These are phyloP conservation scores for Saccharum officinarum DNA, from an alignment of 176 grass and related monocot genomes.

Conservation along the genomic window DNA sequence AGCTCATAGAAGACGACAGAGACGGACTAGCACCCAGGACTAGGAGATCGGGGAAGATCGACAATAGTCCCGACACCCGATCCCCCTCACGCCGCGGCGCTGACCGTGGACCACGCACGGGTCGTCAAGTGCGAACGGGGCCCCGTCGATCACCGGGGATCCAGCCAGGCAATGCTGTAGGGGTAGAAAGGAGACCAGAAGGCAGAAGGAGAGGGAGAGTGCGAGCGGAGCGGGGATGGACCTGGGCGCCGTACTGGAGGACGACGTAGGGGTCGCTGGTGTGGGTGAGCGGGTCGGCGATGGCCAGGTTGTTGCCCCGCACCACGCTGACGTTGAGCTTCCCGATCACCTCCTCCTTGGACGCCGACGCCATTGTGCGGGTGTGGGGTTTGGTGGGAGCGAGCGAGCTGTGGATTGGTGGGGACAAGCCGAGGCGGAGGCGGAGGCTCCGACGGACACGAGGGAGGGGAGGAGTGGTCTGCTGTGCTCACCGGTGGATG, in stretches of 20 bases:
- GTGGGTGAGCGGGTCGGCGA: slow-evolving; percentile 58
- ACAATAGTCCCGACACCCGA: background rate
- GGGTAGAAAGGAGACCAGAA: background rate
- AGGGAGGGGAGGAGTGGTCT: too few species aligned
- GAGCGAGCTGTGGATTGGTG: background rate
- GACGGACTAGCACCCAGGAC: background rate
- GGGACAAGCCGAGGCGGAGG: background rate
- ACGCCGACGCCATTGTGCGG: background rate
- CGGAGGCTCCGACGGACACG: background rate
- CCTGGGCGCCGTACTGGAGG: slow-evolving; percentile 59
- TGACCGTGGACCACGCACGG: background rate
- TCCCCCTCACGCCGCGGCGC: background rate
- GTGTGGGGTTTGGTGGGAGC: background rate
- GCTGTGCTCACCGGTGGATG: slow-evolving; percentile 13
- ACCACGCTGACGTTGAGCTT: slow-evolving; percentile 55
- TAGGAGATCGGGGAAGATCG: background rate
- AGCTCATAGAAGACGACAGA: background rate
- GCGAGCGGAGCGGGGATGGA: background rate
- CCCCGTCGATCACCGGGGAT: background rate
- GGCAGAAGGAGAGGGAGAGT: background rate
- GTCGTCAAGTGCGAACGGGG: too few species aligned
- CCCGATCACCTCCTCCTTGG: slow-evolving; percentile 47
- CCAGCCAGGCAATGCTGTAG: background rate
- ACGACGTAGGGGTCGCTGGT: slow-evolving; percentile 95
- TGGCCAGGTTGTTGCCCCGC: slow-evolving; percentile 52